A percentile compares a stretch with the other conserved stretches of the same genome.
These are phyloP conservation scores for Venturia carpophila DNA, from an alignment of 2,329 filamentous ascomycete genomes.

Conservation along the genomic window DNA sequence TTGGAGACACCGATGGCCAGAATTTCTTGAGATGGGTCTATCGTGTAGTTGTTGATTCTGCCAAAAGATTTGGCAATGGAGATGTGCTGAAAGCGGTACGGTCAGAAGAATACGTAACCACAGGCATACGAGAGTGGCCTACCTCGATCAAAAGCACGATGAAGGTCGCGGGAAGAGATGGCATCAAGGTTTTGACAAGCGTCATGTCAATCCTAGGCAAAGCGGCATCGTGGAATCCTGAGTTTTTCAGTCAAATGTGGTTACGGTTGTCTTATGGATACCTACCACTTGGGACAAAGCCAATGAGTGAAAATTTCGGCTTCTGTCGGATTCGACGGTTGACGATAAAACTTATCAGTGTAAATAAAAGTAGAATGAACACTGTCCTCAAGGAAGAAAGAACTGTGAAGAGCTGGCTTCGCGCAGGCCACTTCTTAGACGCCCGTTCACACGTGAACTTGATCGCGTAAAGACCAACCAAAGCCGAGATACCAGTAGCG, in stretches of 20 bases:
- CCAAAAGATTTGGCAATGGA: conserved; percentile 98
- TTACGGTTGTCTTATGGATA: conserved; percentile 1
- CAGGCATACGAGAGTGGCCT: neutral
- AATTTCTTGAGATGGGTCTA: conserved; percentile 90
- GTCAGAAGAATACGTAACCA: neutral
- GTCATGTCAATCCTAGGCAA: conserved; percentile 56
- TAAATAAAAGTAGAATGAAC: conserved; percentile 80
- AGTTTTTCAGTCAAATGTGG: neutral
- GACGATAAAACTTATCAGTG: conserved; percentile 70
- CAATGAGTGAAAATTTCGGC: conserved; percentile 56
- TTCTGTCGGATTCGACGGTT: conserved; percentile 35
- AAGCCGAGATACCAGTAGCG: conserved; percentile 74
- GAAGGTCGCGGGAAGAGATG: conserved; percentile 67
- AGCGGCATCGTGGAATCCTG: conserved; percentile 65
- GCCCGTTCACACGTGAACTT: conserved; percentile 40
- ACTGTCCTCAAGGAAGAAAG: conserved; percentile 71
- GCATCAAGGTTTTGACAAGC: conserved; percentile 57
- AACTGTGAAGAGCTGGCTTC: conserved; percentile 71
- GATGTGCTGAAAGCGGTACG: conserved; percentile 51
- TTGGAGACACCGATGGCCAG: conserved; percentile 90
- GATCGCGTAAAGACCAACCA: conserved; percentile 64
- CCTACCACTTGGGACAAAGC: conserved; percentile 61
- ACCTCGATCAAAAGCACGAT: conserved; percentile 71
- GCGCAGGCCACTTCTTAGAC: conserved; percentile 57
- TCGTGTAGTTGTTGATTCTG: conserved; percentile 91